Conservation (phyloP, 1,284 basidiomycete genomes). For the Leccinum subrobustum region DNA sequence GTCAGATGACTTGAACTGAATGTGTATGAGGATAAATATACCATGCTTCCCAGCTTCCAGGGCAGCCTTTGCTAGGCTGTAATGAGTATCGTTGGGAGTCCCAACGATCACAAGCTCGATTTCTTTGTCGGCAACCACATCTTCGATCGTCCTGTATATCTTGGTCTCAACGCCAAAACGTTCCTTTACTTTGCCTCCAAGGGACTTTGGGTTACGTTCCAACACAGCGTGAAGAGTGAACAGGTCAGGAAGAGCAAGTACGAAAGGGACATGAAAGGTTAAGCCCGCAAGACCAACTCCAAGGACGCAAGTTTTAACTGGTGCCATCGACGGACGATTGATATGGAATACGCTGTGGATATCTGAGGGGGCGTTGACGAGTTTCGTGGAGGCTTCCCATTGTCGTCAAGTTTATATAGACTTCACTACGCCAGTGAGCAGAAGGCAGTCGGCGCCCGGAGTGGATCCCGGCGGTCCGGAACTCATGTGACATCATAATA, state of each 20-base stretch:
- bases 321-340: constrained; percentile 27
- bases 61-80: constrained; percentile 60
- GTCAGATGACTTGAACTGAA: not conserved
- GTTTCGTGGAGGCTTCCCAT: not conserved
- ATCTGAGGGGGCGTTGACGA: not conserved
- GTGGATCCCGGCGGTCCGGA: not conserved
- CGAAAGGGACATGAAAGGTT: constrained; percentile 79
- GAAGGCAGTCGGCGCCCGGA: not conserved
- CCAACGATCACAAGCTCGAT: constrained; percentile 71
- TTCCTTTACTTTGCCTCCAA: constrained; percentile 61
- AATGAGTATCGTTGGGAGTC: constrained; percentile 83
- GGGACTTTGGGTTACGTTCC: constrained; percentile 55
- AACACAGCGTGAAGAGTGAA: constrained; percentile 73
- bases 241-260: constrained; percentile 70
- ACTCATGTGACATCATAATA: constrained; percentile 18
- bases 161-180: constrained; percentile 59
- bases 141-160: constrained; percentile 55
- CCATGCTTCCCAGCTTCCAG: constrained; percentile 79
- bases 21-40: constrained; percentile 29
- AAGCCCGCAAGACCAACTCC: constrained; percentile 75
- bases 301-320: constrained; percentile 70
- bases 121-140: constrained; percentile 56
- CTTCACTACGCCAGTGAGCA: not conserved
- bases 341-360: not conserved
- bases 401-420: constrained; percentile 15